Conservation (phyloP, 2,329 filamentous ascomycete species). For the Fusarium sp. region DNA sequence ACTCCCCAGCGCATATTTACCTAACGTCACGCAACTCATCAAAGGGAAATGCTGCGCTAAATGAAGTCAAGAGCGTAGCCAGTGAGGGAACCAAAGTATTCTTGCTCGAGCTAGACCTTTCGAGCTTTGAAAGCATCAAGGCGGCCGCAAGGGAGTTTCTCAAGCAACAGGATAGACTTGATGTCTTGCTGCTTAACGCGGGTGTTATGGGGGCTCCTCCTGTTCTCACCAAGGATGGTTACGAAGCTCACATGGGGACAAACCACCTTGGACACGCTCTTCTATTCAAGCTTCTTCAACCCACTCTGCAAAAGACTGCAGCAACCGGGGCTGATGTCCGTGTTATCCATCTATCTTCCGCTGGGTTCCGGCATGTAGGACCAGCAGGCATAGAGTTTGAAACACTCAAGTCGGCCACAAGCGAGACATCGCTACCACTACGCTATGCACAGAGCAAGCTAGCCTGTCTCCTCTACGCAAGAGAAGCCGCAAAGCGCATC, state of each 20-base stretch:
- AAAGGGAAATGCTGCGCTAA: background rate
- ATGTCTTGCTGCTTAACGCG: background rate
- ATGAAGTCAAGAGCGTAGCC: background rate
- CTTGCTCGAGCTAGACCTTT: background rate
- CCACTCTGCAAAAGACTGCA: background rate
- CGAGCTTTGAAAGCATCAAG: background rate
- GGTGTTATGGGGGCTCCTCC: background rate
- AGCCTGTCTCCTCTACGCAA: background rate
- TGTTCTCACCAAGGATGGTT: background rate
- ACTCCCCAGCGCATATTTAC: background rate
- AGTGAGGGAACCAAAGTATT: background rate
- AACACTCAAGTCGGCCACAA: background rate
- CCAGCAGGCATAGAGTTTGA: background rate
- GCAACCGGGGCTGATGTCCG: background rate
- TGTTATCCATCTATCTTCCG: background rate
- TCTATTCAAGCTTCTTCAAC: background rate
- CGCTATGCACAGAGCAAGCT: background rate
- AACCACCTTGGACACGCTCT: background rate
- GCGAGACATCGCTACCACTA: background rate
- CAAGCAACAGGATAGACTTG: background rate
- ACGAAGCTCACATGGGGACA: background rate
- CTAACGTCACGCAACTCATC: background rate
- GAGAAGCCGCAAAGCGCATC: background rate
- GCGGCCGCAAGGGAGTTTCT: background rate
- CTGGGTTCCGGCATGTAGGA: background rate